phyloP scores from a whole-genome alignment of 2,329 filamentous ascomycete genomes.

The Exophiala alcalophila region DNA sequence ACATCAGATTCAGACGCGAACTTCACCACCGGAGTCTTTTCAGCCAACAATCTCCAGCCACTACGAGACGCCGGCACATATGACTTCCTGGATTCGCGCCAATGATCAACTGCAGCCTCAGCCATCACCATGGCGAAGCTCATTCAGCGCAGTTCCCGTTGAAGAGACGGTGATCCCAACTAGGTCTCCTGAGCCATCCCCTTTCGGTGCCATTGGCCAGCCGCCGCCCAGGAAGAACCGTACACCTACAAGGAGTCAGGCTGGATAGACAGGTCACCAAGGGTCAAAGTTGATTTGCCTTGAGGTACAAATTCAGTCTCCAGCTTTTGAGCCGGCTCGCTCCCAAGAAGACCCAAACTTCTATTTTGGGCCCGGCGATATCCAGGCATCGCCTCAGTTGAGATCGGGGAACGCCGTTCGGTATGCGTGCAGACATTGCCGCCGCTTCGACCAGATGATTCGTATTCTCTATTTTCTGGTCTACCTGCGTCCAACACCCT shows the following conservation, averaged over 20 bases:
- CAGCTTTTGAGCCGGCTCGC: too few species aligned
- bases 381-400: too few species aligned
- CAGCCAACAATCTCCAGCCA: conserved; percentile 18
- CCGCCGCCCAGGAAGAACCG: conserved; percentile 23
- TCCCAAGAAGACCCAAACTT: too few species aligned
- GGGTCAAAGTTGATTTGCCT: neutral
- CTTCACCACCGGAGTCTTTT: conserved; percentile 20
- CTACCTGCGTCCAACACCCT: too few species aligned
- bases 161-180: conserved; percentile 8
- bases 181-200: conserved; percentile 20
- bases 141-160: conserved; percentile 3
- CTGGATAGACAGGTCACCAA: conserved; percentile 31
- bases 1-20: conserved; percentile 19
- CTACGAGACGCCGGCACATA: conserved; percentile 8
- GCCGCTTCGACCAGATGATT: too few species aligned
- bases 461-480: too few species aligned
- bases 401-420: too few species aligned
- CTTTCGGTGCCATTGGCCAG: conserved; percentile 44
- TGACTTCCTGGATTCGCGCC: conserved; percentile 7
- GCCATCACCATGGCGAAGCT: conserved; percentile 15
- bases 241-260: conserved; percentile 50
- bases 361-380: too few species aligned
- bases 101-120: conserved; percentile 10
- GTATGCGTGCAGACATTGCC: too few species aligned
- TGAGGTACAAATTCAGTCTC: too few species aligned